Conservation (phyloP, 805 yeast genomes). For the Barnettozyma populi region DNA sequence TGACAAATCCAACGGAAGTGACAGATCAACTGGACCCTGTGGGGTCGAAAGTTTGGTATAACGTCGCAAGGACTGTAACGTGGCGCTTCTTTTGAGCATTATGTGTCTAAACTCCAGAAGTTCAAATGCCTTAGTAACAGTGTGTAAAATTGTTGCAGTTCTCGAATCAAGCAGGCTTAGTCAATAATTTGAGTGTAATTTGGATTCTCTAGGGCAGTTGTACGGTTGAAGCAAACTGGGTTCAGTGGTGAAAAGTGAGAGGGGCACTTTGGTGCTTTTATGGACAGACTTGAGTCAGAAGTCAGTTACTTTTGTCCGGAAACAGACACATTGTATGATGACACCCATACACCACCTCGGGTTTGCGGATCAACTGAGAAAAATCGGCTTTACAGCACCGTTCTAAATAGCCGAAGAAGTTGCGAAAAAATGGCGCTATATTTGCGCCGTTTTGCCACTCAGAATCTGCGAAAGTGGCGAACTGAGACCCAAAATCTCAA, state of each 20-base stretch:
- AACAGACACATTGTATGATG: not conserved
- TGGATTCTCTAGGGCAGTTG: too few relatives aligned
- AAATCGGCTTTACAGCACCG: not conserved
- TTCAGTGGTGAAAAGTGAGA: not conserved
- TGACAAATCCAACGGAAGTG: conserved; percentile 28
- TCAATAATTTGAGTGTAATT: too few relatives aligned
- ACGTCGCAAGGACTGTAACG: not conserved
- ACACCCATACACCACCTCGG: not conserved
- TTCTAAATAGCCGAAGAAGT: not conserved
- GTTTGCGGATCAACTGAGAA: not conserved
- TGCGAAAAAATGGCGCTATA: not conserved
- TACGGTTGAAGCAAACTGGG: not conserved
- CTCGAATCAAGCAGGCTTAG: too few relatives aligned
- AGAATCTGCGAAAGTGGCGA: not conserved
- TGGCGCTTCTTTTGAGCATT: not conserved
- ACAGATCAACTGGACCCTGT: conserved; percentile 9
- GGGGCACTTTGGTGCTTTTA: not conserved
- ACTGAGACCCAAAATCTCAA: not conserved
- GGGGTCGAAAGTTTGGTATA: not conserved
- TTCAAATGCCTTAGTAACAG: not conserved
- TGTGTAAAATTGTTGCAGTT: not conserved
- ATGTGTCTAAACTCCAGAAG: not conserved
- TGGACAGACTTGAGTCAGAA: not conserved
- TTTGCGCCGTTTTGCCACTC: not conserved
- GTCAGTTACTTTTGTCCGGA: not conserved